Evolutionary conservation across 2,329 filamentous ascomycete genomes (phyloP).

Genomic region (Colletotrichum tropicicola): DNA sequence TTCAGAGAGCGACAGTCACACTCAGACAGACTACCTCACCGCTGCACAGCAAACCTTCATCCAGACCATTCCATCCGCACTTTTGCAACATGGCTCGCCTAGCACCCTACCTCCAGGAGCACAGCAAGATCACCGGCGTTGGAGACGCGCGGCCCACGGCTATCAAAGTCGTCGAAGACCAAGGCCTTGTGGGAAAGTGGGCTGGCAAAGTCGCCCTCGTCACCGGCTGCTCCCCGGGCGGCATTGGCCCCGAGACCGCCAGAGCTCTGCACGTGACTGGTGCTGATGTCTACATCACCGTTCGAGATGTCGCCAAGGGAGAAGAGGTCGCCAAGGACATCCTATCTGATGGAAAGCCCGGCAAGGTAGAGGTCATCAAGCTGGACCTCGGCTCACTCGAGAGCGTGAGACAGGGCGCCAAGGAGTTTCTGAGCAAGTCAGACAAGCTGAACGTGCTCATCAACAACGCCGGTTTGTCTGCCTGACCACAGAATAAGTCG

Average conservation of each 20-base stretch:
- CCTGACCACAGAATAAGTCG: no score
- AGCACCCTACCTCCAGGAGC: slow-evolving; percentile 21
- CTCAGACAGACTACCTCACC: background rate
- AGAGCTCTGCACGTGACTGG: slow-evolving; percentile 26
- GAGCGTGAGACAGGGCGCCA: slow-evolving; percentile 38
- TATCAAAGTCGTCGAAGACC: slow-evolving; percentile 30
- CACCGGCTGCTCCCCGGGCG: slow-evolving; percentile 49
- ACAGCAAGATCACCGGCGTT: slow-evolving; percentile 22
- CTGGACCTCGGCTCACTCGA: slow-evolving; percentile 42
- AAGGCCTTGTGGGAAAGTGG: slow-evolving; percentile 28
- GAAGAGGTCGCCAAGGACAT: slow-evolving; percentile 23
- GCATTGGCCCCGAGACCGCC: slow-evolving; percentile 54
- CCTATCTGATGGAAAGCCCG: slow-evolving; percentile 27
- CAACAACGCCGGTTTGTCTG: slow-evolving; percentile 35
- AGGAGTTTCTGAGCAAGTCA: slow-evolving; percentile 26
- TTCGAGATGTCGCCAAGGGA: slow-evolving; percentile 17
- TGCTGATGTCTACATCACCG: slow-evolving; percentile 27
- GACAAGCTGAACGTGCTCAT: slow-evolving; percentile 33
- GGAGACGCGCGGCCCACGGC: slow-evolving; percentile 32
- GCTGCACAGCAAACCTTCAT: background rate
- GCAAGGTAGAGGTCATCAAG: slow-evolving; percentile 41
- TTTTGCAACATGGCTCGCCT: slow-evolving; percentile 10
- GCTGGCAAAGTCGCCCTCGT: slow-evolving; percentile 25
- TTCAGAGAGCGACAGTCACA: background rate
- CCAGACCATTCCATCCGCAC: background rate